These are phyloP conservation scores for Daldinia concentrica DNA, from an alignment of 495 filamentous ascomycete species.

Conservation along the genomic window DNA sequence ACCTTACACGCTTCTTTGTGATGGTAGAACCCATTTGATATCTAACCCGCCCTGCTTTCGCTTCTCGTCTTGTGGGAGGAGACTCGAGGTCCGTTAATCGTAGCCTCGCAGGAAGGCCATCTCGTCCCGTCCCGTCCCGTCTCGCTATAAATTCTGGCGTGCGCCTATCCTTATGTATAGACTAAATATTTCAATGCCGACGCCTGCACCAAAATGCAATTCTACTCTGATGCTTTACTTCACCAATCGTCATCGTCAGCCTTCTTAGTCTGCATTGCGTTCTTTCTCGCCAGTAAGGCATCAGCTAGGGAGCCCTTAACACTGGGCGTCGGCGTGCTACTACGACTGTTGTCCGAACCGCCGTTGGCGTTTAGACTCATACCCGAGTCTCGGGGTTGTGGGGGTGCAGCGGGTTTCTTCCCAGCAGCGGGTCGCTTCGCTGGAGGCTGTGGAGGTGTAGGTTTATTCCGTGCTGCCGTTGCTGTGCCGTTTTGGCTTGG, in stretches of 20 bases:
- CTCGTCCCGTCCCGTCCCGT: background rate
- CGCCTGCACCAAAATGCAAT: background rate
- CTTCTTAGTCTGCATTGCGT: slow-evolving; percentile 71
- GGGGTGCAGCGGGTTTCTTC: slow-evolving; percentile 69
- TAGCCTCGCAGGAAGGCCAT: background rate
- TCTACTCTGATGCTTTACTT: slow-evolving; percentile 20
- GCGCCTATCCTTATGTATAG: background rate
- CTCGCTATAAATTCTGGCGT: background rate
- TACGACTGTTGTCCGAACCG: slow-evolving; percentile 73
- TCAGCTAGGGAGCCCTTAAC: slow-evolving; percentile 87
- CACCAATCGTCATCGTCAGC: slow-evolving; percentile 80
- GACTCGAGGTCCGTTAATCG: background rate
- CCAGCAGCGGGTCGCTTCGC: slow-evolving; percentile 80
- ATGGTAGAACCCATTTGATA: slow-evolving; percentile 4
- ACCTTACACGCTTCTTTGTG: background rate
- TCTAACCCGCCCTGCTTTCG: background rate
- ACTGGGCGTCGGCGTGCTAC: slow-evolving; percentile 72
- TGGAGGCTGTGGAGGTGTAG: slow-evolving; percentile 82
- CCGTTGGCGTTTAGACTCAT: slow-evolving; percentile 75
- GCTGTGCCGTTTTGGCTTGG: slow-evolving; percentile 59
- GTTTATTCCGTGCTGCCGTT: slow-evolving; percentile 69
- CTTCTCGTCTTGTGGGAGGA: background rate
- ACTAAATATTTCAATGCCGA: background rate
- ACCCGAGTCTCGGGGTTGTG: slow-evolving; percentile 74
- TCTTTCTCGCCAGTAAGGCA: slow-evolving; percentile 72